Conservation (phyloP, 2,329 filamentous ascomycete genomes). For the Penicillium vulpinum region DNA sequence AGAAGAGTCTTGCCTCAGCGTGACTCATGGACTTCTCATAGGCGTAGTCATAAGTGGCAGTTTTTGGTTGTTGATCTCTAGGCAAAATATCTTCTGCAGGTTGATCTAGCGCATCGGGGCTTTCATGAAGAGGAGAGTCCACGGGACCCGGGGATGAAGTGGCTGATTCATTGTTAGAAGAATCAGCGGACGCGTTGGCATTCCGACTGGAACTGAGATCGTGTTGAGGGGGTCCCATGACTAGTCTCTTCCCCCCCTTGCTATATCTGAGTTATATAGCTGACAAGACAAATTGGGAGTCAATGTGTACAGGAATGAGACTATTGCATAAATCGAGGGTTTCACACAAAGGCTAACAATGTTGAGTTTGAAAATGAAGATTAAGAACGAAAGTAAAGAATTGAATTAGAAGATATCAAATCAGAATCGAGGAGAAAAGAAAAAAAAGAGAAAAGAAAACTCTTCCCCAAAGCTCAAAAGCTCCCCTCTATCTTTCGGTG, state of each 20-base stretch:
- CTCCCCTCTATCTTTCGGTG: background rate
- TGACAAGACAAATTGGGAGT: too few relatives aligned
- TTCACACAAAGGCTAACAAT: too few relatives aligned
- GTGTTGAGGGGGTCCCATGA: conserved; percentile 25
- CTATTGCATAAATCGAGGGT: background rate
- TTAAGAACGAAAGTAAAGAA: too few relatives aligned
- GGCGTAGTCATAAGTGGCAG: conserved; percentile 89
- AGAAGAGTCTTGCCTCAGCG: conserved; percentile 92
- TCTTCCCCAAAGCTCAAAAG: background rate
- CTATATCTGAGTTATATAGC: background rate
- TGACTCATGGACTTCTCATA: conserved; percentile 94
- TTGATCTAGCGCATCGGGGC: conserved; percentile 9
- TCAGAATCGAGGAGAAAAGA: too few relatives aligned
- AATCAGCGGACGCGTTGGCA: conserved; percentile 16
- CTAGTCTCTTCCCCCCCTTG: background rate
- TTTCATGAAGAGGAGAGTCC: conserved; percentile 12
- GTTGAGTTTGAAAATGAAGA: too few relatives aligned
- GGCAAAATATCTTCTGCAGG: conserved; percentile 33
- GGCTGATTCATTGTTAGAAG: conserved; percentile 11
- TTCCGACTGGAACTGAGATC: conserved; percentile 22
- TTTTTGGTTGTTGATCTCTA: conserved; percentile 59
- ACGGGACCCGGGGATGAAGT: conserved; percentile 4
- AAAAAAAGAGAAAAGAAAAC: background rate
- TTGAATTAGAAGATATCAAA: too few relatives aligned
- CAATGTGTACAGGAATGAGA: too few relatives aligned